Conservation (phyloP, 352 stramenopile genomes). For the Globisporangium viniferum region DNA sequence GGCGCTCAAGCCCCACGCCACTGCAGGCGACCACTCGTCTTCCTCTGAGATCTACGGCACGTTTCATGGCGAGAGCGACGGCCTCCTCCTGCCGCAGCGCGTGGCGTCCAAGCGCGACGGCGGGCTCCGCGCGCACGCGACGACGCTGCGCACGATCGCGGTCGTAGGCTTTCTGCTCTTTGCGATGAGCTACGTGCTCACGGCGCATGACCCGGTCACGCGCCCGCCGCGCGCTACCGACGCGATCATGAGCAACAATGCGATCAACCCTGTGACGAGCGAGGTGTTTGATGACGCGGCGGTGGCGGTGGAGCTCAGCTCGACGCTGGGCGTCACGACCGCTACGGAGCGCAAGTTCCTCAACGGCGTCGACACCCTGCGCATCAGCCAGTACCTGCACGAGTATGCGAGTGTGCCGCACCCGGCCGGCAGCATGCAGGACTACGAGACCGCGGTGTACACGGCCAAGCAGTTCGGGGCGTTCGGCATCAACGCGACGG, state of each 20-base stretch:
- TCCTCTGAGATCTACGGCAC: slow-evolving; percentile 44
- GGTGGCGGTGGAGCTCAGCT: neutral
- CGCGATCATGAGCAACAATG: neutral
- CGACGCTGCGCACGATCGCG: slow-evolving; percentile 21
- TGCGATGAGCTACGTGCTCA: slow-evolving; percentile 25
- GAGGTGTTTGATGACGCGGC: neutral
- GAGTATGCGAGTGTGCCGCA: slow-evolving; percentile 50
- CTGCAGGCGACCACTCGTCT: neutral
- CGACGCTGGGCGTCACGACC: neutral
- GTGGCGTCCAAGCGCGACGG: neutral
- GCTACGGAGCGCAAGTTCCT: slow-evolving; percentile 20
- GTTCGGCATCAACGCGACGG: slow-evolving; percentile 60
- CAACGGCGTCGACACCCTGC: slow-evolving; percentile 22
- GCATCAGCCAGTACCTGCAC: slow-evolving; percentile 42
- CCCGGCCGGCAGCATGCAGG: slow-evolving; percentile 36
- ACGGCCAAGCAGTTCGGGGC: slow-evolving; percentile 51
- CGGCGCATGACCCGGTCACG: slow-evolving; percentile 11
- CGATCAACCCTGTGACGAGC: neutral
- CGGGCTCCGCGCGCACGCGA: slow-evolving; percentile 6
- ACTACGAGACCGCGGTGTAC: slow-evolving; percentile 63
- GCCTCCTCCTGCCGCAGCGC: neutral
- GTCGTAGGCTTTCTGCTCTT: slow-evolving; percentile 34
- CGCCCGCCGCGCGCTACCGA: neutral
- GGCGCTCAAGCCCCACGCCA: neutral
- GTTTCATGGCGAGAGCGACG: slow-evolving; percentile 26